A percentile compares a stretch with the other conserved stretches of the same genome.
These are phyloP conservation scores for Suhomyces maxii DNA, from an alignment of 1,139 yeast species.

Conservation along the genomic window DNA sequence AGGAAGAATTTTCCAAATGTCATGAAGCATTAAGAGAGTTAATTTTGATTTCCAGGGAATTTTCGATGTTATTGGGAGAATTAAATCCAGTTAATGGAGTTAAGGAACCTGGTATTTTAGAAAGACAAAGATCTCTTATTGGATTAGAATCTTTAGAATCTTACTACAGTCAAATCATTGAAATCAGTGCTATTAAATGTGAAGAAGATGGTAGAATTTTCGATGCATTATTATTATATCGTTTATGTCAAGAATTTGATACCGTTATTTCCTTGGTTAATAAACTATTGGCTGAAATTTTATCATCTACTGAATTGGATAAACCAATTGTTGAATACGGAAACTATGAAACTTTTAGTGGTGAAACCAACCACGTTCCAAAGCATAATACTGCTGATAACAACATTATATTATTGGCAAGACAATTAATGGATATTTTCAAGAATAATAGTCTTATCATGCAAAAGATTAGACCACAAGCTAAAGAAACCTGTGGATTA, in stretches of 20 bases:
- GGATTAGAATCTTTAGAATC: slow-evolving; percentile 55
- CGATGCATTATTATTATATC: slow-evolving; percentile 84
- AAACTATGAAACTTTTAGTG: slow-evolving; percentile 31
- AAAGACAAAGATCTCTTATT: slow-evolving; percentile 70
- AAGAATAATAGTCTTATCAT: slow-evolving; percentile 52
- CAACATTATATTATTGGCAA: slow-evolving; percentile 56
- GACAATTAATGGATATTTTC: slow-evolving; percentile 55
- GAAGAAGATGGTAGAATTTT: slow-evolving; percentile 89
- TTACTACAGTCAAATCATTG: slow-evolving; percentile 61
- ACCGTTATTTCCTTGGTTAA: slow-evolving; percentile 80
- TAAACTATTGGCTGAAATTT: slow-evolving; percentile 74
- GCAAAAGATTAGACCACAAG: slow-evolving; percentile 43
- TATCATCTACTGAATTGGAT: slow-evolving; percentile 72
- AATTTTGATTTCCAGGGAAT: slow-evolving; percentile 84
- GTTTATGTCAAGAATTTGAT: slow-evolving; percentile 84
- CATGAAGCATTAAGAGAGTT: slow-evolving; percentile 84
- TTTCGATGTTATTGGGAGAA: slow-evolving; percentile 76
- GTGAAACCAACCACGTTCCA: slow-evolving; percentile 3
- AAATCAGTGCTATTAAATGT: slow-evolving; percentile 81
- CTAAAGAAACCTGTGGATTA: slow-evolving; percentile 62
- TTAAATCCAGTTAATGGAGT: slow-evolving; percentile 66
- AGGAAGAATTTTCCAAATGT: slow-evolving; percentile 55
- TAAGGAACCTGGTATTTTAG: slow-evolving; percentile 82
- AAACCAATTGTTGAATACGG: slow-evolving; percentile 51
- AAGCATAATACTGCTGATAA: slow-evolving; percentile 37